phyloP scores from a whole-genome alignment of 805 yeast genomes.

The Hagleromyces aurorensis region DNA sequence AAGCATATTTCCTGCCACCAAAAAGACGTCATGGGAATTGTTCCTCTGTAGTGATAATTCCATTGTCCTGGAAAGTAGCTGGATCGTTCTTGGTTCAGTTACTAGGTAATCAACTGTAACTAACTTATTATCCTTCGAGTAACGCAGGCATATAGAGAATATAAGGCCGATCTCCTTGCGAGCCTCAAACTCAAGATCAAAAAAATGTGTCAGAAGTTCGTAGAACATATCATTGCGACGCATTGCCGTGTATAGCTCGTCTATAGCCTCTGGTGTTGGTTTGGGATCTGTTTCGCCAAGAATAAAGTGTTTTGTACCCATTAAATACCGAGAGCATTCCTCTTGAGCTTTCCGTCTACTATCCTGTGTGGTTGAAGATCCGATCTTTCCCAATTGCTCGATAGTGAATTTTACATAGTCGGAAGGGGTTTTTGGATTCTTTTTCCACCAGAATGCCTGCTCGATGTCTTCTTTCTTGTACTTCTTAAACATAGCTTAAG shows the following conservation, averaged over 20 bases:
- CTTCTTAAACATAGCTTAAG: constrained; percentile 29
- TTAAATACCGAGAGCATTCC: constrained; percentile 58
- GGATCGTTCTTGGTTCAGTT: constrained; percentile 56
- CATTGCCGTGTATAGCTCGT: constrained; percentile 71
- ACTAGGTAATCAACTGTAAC: constrained; percentile 85
- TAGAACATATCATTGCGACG: constrained; percentile 63
- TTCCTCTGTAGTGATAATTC: constrained; percentile 40
- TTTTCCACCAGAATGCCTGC: constrained; percentile 87
- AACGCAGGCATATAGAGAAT: constrained; percentile 68
- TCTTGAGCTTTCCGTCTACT: constrained; percentile 50
- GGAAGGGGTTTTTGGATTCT: constrained; percentile 83
- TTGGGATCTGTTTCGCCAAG: constrained; percentile 50
- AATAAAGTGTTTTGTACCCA: constrained; percentile 56
- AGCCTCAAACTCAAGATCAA: constrained; percentile 78
- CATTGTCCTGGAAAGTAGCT: constrained; percentile 58
- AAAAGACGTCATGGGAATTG: constrained; percentile 46
- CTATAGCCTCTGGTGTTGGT: constrained; percentile 63
- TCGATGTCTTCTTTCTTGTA: constrained; percentile 26
- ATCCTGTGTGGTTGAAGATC: constrained; percentile 30
- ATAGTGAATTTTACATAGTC: constrained; percentile 71
- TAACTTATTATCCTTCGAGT: constrained; percentile 65
- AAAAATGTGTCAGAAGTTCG: constrained; percentile 49
- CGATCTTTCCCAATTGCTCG: constrained; percentile 64
- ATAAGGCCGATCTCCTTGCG: constrained; percentile 72
- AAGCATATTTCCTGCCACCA: constrained; percentile 68